Conservation (phyloP, 2,329 filamentous ascomycete genomes). For the Periconia digitata region DNA sequence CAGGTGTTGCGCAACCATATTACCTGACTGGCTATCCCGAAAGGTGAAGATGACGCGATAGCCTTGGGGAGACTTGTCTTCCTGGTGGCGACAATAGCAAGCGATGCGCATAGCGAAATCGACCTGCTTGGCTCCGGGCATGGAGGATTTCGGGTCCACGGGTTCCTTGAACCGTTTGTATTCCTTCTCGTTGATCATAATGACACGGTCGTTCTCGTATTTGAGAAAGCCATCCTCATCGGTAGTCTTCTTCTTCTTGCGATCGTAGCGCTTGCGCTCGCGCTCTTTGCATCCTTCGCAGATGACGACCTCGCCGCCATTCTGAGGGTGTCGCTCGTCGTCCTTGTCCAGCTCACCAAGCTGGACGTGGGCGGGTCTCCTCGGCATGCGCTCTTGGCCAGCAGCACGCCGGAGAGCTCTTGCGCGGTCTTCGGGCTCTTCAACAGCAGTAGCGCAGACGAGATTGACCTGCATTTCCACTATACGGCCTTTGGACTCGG, state of each 20-base stretch:
- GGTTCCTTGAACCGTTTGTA: slow-evolving; percentile 38
- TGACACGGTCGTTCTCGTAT: slow-evolving; percentile 48
- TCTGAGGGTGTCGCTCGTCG: slow-evolving; percentile 72
- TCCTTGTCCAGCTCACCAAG: slow-evolving; percentile 54
- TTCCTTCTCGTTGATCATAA: slow-evolving; percentile 43
- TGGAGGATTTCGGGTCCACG: slow-evolving; percentile 15
- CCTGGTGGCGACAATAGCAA: slow-evolving; percentile 94
- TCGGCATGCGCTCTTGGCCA: slow-evolving; percentile 43
- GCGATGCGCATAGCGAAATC: slow-evolving; percentile 93
- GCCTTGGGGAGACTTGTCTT: slow-evolving; percentile 74
- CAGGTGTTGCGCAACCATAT: slow-evolving; percentile 79
- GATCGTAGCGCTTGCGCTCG: slow-evolving; percentile 84
- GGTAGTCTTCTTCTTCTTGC: slow-evolving; percentile 94
- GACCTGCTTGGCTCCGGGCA: slow-evolving; percentile 65
- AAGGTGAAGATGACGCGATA: slow-evolving; percentile 94
- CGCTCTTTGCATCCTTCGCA: slow-evolving; percentile 88
- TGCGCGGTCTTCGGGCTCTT: slow-evolving; percentile 65
- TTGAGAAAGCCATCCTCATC: slow-evolving; percentile 81
- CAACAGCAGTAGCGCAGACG: slow-evolving; percentile 91
- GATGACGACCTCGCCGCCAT: slow-evolving; percentile 92
- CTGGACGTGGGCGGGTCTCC: slow-evolving; percentile 39
- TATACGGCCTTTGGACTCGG: slow-evolving; percentile 66
- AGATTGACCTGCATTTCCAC: slow-evolving; percentile 46
- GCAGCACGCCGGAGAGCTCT: slow-evolving; percentile 68
- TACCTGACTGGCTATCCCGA: slow-evolving; percentile 71